Evolutionary conservation across 1,139 yeast genomes (phyloP), one percentile per base, ranked within the genome.

Genomic region (Yamadazyma taylorii): DNA sequence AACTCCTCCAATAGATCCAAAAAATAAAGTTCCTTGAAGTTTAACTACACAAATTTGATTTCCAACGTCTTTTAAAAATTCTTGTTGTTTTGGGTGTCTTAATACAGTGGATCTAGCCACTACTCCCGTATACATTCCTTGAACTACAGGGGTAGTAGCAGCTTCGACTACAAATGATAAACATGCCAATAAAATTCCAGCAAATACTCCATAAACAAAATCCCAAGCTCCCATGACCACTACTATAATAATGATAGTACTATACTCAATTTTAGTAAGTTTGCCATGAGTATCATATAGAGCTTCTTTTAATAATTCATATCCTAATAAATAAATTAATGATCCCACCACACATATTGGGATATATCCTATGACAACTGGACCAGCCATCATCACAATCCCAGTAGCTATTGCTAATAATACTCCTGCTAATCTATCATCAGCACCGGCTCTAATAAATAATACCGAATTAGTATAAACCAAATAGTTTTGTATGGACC

Each of bases 331-430:
- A 60, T 85, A 92, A 48, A 92, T 92, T 43, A 92, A 75, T 0
- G 97, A 80, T 0, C 97, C 97, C 19, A 92, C 98, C 24, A 92
- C 96, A 66, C 95, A 85, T 14, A 92, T 88, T 0, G 98, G 98
- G 36, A 92, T 92, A 54, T 71, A 86, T 0, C 97, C 96, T 55
- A 92, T 88, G n/a, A 90, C 81, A 1, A 76, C 85, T 0, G 98
- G 97, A 0, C 98, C 98, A 5, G 82, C 78, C 32, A 85, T 56
- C 95, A 92, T 85, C 10, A 92, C 82, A 0, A 73, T 74, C 13
- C 76, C 78, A 0, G 98, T 92, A 1, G 92, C 94, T 2, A 78
- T 48, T 0, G 97, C 96, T 39, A 92, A 71, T 71, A 92, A 66
- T 11, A 89, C 72, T 11, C 98, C 98, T 4, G 97, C 94, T 21